Percentiles rank a stretch among this genome's conserved stretches.
These are phyloP conservation scores for Coemansia sp. DNA, from an alignment of 371 early-diverging fungal genomes.

Conservation along the genomic window DNA sequence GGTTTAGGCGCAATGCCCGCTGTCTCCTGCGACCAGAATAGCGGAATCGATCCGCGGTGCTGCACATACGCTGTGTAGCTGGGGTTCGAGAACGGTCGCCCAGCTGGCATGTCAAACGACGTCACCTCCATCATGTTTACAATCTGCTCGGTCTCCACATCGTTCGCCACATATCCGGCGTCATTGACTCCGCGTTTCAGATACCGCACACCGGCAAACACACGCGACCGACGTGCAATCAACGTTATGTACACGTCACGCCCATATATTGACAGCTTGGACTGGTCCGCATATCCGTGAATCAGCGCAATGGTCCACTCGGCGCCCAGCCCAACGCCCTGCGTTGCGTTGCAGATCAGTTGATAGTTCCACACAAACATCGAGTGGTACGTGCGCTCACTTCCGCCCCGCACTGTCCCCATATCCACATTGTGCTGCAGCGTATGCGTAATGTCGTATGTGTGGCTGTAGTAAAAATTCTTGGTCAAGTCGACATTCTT, in stretches of 20 bases:
- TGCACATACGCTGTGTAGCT: constrained; percentile 90
- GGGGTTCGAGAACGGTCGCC: constrained; percentile 57
- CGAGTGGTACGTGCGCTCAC: constrained; percentile 56
- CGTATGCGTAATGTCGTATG: constrained; percentile 89
- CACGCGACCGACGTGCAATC: constrained; percentile 90
- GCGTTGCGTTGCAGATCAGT: constrained; percentile 71
- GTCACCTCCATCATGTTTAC: constrained; percentile 87
- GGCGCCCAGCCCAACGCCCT: constrained; percentile 60
- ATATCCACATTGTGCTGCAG: constrained; percentile 85
- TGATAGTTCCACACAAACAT: constrained; percentile 97
- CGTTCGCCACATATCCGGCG: constrained; percentile 95
- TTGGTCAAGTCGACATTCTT: constrained; percentile 53
- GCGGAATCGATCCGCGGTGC: constrained; percentile 94
- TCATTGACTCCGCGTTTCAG: constrained; percentile 93
- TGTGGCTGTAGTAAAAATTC: constrained; percentile 66
- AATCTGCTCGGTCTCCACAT: constrained; percentile 99
- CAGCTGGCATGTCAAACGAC: constrained; percentile 62
- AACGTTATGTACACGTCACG: constrained; percentile 84
- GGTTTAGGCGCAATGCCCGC: constrained; percentile 93
- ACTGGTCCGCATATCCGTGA: constrained; percentile 96
- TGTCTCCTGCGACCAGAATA: constrained; percentile 93
- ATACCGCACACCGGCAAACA: constrained; percentile 97
- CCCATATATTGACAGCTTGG: constrained; percentile 80
- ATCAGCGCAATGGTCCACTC: constrained; percentile 90
- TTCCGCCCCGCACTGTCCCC: constrained; percentile 5